Conservation (phyloP, 2,329 filamentous ascomycete genomes). For the Cadophora gregata region DNA sequence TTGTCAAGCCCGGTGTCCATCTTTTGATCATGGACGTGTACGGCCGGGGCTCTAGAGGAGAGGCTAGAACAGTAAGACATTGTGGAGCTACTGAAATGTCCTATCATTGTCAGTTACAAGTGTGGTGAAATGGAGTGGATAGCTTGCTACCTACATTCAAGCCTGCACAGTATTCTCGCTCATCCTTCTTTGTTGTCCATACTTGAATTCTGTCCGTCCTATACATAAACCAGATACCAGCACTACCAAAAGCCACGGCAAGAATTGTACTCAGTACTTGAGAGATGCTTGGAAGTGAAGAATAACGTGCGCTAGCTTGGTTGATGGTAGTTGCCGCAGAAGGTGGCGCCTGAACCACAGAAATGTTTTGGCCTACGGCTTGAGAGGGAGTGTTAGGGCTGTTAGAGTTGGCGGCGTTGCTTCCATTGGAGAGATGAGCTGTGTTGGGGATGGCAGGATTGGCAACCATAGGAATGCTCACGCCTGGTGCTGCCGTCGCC, state of each 20-base stretch:
- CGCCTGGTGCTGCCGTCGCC: background rate
- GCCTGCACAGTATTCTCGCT: background rate
- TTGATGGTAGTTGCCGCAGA: background rate
- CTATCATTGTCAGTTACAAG: too few species aligned
- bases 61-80: too few species aligned
- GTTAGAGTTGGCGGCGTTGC: background rate
- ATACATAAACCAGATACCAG: background rate
- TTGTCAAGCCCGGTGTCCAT: too few species aligned
- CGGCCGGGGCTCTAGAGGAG: too few species aligned
- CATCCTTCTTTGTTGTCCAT: background rate
- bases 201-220: background rate
- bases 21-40: too few species aligned
- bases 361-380: background rate
- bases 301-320: too few species aligned
- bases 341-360: background rate
- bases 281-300: background rate
- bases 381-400: too few species aligned
- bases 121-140: too few species aligned
- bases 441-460: background rate
- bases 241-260: background rate
- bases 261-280: background rate
- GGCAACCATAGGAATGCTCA: background rate
- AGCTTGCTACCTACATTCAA: background rate
- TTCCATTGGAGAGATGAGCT: background rate
- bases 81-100: too few species aligned